These are phyloP conservation scores for Primulina huaijiensis DNA, from an alignment of 257 asterid genomes.

Conservation along the genomic window DNA sequence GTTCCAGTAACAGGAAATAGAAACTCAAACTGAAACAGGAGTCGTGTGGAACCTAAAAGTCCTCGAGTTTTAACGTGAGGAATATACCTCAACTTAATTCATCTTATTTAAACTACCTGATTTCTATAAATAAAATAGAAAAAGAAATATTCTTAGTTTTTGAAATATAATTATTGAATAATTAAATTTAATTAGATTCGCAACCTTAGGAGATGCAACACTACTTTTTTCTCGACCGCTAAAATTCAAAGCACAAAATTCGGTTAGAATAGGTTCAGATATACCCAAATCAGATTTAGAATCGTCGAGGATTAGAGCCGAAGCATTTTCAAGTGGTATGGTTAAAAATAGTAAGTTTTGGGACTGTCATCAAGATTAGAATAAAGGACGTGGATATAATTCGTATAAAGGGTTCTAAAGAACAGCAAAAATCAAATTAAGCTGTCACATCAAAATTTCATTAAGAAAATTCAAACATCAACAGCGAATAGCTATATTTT, in stretches of 20 bases:
- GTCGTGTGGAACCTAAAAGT: neutral
- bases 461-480: neutral
- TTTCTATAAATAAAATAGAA: too few species aligned
- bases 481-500: constrained; percentile 4
- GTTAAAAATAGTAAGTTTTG: neutral
- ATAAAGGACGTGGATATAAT: neutral
- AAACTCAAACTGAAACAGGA: neutral
- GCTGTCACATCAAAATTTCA: constrained; percentile 3
- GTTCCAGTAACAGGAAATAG: neutral
- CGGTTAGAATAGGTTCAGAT: neutral
- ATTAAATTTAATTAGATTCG: neutral
- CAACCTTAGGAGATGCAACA: neutral
- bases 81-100: neutral
- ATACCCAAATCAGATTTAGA: too few species aligned
- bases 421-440: constrained; percentile 11
- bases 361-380: neutral
- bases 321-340: neutral
- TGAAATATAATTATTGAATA: neutral
- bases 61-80: neutral
- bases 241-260: too few species aligned
- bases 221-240: too few species aligned
- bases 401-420: constrained; percentile 16
- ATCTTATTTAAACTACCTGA: neutral
- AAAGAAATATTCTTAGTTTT: neutral
- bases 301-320: neutral